These are phyloP conservation scores for Candida ascalaphidarum DNA, from an alignment of 805 yeast genomes.

Conservation along the genomic window DNA sequence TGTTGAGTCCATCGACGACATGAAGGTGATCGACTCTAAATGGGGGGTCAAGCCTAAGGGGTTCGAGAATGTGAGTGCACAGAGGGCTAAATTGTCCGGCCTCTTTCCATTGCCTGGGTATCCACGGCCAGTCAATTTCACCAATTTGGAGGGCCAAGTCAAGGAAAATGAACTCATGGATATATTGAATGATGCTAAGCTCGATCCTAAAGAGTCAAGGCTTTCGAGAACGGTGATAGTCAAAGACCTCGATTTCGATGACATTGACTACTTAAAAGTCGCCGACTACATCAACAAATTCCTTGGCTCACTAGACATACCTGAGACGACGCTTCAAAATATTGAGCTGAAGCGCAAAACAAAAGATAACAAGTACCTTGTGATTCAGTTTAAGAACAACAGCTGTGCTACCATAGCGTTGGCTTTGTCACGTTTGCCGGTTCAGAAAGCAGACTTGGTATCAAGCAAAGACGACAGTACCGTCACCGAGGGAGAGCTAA, in stretches of 20 bases:
- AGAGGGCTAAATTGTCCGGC: conserved; percentile 72
- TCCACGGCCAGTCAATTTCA: conserved; percentile 36
- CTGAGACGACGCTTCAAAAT: conserved; percentile 21
- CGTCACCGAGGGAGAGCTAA: too few relatives aligned
- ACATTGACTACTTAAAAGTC: conserved; percentile 26
- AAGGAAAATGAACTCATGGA: conserved; percentile 22
- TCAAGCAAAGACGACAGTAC: neutral
- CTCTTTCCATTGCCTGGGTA: conserved; percentile 69
- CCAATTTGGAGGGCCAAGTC: conserved; percentile 30
- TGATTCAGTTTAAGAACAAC: conserved; percentile 44
- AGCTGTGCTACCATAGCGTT: conserved; percentile 47
- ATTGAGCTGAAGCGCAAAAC: conserved; percentile 24
- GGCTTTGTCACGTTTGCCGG: conserved; percentile 29
- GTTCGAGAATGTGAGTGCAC: conserved; percentile 66
- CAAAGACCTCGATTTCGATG: conserved; percentile 22
- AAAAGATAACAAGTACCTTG: conserved; percentile 28
- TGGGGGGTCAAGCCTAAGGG: conserved; percentile 75
- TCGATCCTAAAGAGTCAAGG: conserved; percentile 31
- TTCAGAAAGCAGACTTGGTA: conserved; percentile 13
- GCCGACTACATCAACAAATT: conserved; percentile 38
- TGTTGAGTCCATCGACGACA: conserved; percentile 26
- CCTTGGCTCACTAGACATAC: conserved; percentile 35
- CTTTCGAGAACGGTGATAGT: conserved; percentile 23
- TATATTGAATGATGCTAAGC: conserved; percentile 21
- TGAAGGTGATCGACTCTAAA: conserved; percentile 40